Evolutionary conservation across 2,329 filamentous ascomycete genomes (phyloP).

Genomic region (Trichoderma brevicompactum): DNA sequence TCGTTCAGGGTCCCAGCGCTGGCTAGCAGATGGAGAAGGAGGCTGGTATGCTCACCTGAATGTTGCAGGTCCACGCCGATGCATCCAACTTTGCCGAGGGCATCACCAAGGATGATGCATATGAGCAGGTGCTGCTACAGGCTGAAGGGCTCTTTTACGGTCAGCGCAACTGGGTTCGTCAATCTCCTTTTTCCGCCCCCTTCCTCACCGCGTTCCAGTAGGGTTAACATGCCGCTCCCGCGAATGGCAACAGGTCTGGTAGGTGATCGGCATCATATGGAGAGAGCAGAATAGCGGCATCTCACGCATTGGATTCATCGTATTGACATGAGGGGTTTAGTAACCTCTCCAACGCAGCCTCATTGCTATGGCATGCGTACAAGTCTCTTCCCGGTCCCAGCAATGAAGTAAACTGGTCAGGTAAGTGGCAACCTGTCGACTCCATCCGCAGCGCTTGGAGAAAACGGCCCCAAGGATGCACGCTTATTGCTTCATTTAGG

Average conservation of each 20-base stretch:
- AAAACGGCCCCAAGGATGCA: not conserved
- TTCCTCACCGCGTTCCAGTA: not conserved
- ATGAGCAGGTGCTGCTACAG: conserved; percentile 73
- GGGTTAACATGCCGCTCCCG: conserved; percentile 11
- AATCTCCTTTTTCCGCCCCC: conserved; percentile 2
- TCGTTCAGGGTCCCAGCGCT: conserved; percentile 13
- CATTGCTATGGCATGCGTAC: conserved; percentile 79
- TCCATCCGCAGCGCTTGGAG: not conserved
- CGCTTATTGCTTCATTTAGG: conserved; percentile 48
- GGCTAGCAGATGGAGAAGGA: conserved; percentile 1
- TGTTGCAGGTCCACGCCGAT: conserved; percentile 72
- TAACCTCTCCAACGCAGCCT: conserved; percentile 76
- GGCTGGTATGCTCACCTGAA: conserved; percentile 25
- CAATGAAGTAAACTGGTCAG: conserved; percentile 75
- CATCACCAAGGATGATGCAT: conserved; percentile 72
- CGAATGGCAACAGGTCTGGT: conserved; percentile 25
- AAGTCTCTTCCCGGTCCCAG: conserved; percentile 71
- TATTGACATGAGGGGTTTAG: conserved; percentile 46
- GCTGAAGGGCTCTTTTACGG: conserved; percentile 70
- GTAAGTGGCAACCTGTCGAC: conserved; percentile 43
- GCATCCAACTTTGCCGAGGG: conserved; percentile 72
- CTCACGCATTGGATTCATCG: not conserved
- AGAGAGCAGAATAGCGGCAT: conserved; percentile 1
- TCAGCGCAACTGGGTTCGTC: conserved; percentile 77
- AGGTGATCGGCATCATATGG: not conserved